These are phyloP conservation scores for Colletotrichum sp. DNA, from an alignment of 2,329 filamentous ascomycete genomes.

Conservation along the genomic window DNA sequence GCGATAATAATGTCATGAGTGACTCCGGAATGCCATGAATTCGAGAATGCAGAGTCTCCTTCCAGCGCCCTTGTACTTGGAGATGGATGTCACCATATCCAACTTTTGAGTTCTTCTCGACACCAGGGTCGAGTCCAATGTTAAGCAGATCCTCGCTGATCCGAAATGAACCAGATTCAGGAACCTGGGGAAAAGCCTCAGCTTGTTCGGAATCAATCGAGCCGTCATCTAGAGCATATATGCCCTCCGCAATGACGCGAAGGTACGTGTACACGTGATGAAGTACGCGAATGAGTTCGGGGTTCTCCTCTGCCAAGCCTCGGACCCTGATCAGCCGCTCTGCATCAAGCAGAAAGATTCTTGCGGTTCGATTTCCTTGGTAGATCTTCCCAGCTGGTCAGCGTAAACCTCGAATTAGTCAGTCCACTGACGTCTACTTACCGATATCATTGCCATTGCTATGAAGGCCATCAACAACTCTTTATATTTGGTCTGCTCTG, in stretches of 20 bases:
- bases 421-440: neutral
- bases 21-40: slow-evolving; percentile 50
- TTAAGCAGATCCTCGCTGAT: slow-evolving; percentile 28
- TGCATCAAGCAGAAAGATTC: slow-evolving; percentile 38
- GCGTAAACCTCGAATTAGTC: neutral
- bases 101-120: slow-evolving; percentile 37
- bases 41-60: slow-evolving; percentile 45
- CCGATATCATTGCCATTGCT: slow-evolving; percentile 27
- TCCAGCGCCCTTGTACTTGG: slow-evolving; percentile 41
- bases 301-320: slow-evolving; percentile 34
- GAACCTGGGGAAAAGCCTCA: neutral
- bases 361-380: neutral
- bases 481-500: slow-evolving; percentile 45
- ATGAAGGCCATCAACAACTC: slow-evolving; percentile 49
- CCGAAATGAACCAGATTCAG: slow-evolving; percentile 23
- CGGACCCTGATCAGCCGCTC: slow-evolving; percentile 45
- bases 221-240: neutral
- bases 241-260: slow-evolving; percentile 48
- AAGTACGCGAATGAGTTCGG: slow-evolving; percentile 44
- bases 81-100: slow-evolving; percentile 50
- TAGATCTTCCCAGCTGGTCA: neutral
- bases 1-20: slow-evolving; percentile 43
- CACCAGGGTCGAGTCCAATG: slow-evolving; percentile 24
- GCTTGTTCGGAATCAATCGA: neutral
- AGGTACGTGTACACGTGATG: slow-evolving; percentile 53